These are phyloP conservation scores for Chaetothyriales sp. DNA, from an alignment of 2,329 filamentous ascomycete genomes.

Conservation along the genomic window DNA sequence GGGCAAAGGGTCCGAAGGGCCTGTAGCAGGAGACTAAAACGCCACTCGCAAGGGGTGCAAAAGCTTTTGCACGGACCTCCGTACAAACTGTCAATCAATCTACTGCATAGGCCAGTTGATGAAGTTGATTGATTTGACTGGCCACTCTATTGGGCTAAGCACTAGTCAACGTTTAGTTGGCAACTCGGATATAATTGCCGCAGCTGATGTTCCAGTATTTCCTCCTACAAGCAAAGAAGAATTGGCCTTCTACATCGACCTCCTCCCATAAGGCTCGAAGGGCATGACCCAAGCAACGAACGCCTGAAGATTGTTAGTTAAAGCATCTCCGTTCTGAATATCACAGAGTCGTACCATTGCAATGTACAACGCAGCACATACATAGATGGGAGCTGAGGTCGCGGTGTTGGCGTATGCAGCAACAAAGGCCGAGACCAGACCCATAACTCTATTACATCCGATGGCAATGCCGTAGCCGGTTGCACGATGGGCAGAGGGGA, in stretches of 20 bases:
- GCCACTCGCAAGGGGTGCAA: too few species aligned
- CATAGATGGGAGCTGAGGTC: constrained; percentile 26
- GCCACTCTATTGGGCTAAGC: too few species aligned
- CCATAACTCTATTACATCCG: constrained; percentile 59
- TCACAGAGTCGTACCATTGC: constrained; percentile 21
- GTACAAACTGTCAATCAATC: too few species aligned
- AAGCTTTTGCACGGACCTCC: too few species aligned
- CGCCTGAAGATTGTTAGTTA: constrained; percentile 7
- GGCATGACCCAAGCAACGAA: constrained; percentile 14
- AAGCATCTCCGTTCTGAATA: not conserved
- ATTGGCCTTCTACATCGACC: constrained; percentile 11
- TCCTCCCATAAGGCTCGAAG: constrained; percentile 18
- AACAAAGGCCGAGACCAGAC: constrained; percentile 53
- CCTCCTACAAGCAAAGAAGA: not conserved
- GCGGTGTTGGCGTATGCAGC: constrained; percentile 17
- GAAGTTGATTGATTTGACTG: too few species aligned
- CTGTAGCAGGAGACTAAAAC: too few species aligned
- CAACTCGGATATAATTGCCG: too few species aligned
- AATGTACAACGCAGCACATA: constrained; percentile 25
- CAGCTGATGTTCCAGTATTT: constrained; percentile 1
- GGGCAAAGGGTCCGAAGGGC: too few species aligned
- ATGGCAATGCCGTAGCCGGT: constrained; percentile 64
- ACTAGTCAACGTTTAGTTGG: constrained; percentile 28
- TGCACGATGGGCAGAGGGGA: constrained; percentile 52
- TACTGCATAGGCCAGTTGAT: too few species aligned